Percentiles rank a stretch among this genome's conserved stretches.
Evolutionary conservation across 2,329 filamentous ascomycete species (phyloP).

Genomic region (Drechslerella dactyloides): DNA sequence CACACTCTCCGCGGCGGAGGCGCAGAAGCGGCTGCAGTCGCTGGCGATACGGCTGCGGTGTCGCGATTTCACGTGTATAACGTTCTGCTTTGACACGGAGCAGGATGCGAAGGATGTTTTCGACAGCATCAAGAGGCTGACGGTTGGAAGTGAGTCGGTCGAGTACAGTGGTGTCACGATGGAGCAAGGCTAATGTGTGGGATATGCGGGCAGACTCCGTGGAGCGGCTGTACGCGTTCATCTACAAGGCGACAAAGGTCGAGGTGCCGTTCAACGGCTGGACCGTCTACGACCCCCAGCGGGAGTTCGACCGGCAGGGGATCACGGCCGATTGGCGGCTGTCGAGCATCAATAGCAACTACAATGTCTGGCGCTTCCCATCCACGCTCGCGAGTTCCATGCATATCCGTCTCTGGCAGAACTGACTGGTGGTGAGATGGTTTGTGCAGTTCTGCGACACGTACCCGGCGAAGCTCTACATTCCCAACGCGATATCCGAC

Average conservation of each 20-base stretch:
- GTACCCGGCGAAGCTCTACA: slow-evolving; percentile 82
- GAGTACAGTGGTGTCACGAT: not conserved
- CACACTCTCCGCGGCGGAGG: slow-evolving; percentile 59
- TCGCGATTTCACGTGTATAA: slow-evolving; percentile 91
- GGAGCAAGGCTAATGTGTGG: not conserved
- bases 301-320: slow-evolving; percentile 86
- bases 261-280: slow-evolving; percentile 81
- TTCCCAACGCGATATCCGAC: slow-evolving; percentile 91
- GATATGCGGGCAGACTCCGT: slow-evolving; percentile 77
- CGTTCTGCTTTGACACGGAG: slow-evolving; percentile 82
- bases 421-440: not conserved
- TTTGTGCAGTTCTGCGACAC: slow-evolving; percentile 76
- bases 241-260: slow-evolving; percentile 74
- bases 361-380: slow-evolving; percentile 63
- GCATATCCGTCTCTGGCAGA: not conserved
- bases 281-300: slow-evolving; percentile 81
- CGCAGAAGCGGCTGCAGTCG: slow-evolving; percentile 41
- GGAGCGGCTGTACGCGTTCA: slow-evolving; percentile 90
- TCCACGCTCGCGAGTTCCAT: not conserved
- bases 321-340: slow-evolving; percentile 84
- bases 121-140: slow-evolving; percentile 80
- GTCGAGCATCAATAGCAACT: slow-evolving; percentile 86
- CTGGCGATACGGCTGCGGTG: slow-evolving; percentile 76
- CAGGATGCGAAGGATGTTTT: slow-evolving; percentile 80
- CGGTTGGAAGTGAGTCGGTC: slow-evolving; percentile 56